phyloP scores from a whole-genome alignment of 1,284 basidiomycete genomes.

The Amylostereum chailletii region DNA sequence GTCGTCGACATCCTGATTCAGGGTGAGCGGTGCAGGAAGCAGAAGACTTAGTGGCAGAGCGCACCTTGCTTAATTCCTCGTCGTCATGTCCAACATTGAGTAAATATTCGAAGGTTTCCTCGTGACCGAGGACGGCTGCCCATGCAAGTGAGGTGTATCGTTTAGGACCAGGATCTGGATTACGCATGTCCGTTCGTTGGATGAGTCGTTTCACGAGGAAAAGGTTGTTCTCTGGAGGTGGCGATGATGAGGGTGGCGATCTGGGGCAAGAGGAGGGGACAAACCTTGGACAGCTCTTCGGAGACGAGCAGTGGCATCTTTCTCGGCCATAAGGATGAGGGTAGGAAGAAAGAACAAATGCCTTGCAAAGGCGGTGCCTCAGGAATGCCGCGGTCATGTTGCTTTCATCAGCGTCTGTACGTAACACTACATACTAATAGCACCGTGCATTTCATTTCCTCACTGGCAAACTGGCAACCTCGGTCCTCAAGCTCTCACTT shows the following conservation, averaged over 20 bases:
- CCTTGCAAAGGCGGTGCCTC: slow-evolving; percentile 7
- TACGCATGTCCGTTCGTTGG: slow-evolving; percentile 78
- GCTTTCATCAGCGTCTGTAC: too few species aligned
- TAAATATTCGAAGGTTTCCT: slow-evolving; percentile 87
- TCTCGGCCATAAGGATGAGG: slow-evolving; percentile 57
- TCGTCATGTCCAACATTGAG: slow-evolving; percentile 83
- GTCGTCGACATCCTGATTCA: slow-evolving; percentile 71
- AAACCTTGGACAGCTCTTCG: slow-evolving; percentile 73
- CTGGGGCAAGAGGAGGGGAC: slow-evolving; percentile 9
- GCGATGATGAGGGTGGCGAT: slow-evolving; percentile 5
- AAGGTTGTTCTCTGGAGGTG: slow-evolving; percentile 75
- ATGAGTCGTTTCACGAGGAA: slow-evolving; percentile 79
- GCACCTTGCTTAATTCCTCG: slow-evolving; percentile 78
- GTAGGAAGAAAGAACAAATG: slow-evolving; percentile 11
- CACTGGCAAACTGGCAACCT: too few species aligned
- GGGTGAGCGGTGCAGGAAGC: background rate
- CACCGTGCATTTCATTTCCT: too few species aligned
- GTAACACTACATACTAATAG: too few species aligned
- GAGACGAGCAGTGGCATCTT: slow-evolving; percentile 65
- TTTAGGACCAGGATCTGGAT: slow-evolving; percentile 68
- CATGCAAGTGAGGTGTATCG: slow-evolving; percentile 83
- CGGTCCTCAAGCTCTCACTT: too few species aligned
- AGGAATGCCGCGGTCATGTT: too few species aligned
- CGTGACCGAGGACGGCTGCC: slow-evolving; percentile 76
- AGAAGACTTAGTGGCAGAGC: slow-evolving; percentile 18